Evolutionary conservation across 768 basidiomycete genomes (phyloP).

Genomic region (Phlegmacium glaucopus): DNA sequence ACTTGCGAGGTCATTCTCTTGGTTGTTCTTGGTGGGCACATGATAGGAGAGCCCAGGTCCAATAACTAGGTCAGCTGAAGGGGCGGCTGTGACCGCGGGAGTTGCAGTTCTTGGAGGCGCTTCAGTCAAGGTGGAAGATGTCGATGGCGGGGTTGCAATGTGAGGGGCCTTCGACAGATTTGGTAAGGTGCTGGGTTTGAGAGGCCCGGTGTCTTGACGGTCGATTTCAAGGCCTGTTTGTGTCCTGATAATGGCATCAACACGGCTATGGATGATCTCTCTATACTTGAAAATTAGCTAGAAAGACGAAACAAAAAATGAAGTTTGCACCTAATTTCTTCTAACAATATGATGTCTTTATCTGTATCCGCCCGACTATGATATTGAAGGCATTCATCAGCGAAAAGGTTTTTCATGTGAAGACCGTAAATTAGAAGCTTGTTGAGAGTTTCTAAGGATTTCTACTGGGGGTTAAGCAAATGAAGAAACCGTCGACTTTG

Average conservation of each 20-base stretch:
- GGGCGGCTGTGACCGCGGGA: no score
- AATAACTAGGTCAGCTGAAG: no score
- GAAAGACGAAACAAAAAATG: neutral
- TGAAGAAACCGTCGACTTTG: neutral
- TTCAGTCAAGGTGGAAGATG: no score
- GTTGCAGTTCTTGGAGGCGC: no score
- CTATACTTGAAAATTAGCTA: conserved; percentile 4
- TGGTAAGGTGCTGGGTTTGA: no score
- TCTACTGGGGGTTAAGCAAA: conserved; percentile 19
- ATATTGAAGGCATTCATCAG: conserved; percentile 24
- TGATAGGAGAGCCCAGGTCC: no score
- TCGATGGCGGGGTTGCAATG: no score
- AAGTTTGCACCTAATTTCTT: conserved; percentile 34
- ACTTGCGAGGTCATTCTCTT: conserved; percentile 27
- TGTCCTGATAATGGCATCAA: conserved; percentile 7
- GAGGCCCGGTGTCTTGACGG: neutral
- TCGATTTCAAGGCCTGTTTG: neutral
- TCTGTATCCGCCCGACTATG: conserved; percentile 17
- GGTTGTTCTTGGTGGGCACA: neutral
- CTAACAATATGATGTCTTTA: conserved; percentile 39
- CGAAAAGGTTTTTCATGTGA: conserved; percentile 26
- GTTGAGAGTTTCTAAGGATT: conserved; percentile 25
- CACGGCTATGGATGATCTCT: conserved; percentile 10
- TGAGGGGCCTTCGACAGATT: no score
- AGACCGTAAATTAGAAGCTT: conserved; percentile 27